Percentiles rank a stretch among this genome's conserved stretches.
phyloP scores from a whole-genome alignment of 208 protist species.

The Wallacemonas sp. region DNA sequence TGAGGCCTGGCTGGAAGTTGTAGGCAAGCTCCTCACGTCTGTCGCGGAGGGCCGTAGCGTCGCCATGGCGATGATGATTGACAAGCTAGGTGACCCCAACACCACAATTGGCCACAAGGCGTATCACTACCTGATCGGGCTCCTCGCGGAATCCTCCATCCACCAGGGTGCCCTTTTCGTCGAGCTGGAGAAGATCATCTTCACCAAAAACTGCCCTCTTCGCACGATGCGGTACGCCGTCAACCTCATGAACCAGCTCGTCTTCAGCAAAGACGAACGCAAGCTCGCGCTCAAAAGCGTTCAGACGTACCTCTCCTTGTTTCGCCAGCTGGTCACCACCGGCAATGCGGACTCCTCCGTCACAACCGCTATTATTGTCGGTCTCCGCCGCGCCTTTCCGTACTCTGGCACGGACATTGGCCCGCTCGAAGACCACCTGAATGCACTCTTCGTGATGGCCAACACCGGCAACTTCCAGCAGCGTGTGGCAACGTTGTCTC shows the following conservation, averaged over 20 bases:
- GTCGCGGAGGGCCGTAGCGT: slow-evolving; percentile 77
- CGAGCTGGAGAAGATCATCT: slow-evolving; percentile 90
- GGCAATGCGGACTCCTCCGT: slow-evolving; percentile 78
- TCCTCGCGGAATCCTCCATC: slow-evolving; percentile 86
- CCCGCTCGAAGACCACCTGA: slow-evolving; percentile 80
- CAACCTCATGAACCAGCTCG: slow-evolving; percentile 92
- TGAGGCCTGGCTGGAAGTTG: slow-evolving; percentile 83
- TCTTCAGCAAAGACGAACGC: slow-evolving; percentile 90
- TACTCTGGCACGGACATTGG: slow-evolving; percentile 85
- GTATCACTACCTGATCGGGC: slow-evolving; percentile 81
- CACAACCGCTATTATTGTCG: slow-evolving; percentile 89
- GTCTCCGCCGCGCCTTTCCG: slow-evolving; percentile 90
- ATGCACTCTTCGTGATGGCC: slow-evolving; percentile 88
- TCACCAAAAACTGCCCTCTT: slow-evolving; percentile 90
- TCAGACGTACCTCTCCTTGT: slow-evolving; percentile 88
- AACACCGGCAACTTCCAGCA: slow-evolving; percentile 89
- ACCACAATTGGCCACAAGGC: slow-evolving; percentile 79
- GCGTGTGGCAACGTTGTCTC: slow-evolving; percentile 83
- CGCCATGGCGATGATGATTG: slow-evolving; percentile 88
- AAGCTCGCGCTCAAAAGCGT: slow-evolving; percentile 88
- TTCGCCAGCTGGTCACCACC: slow-evolving; percentile 74
- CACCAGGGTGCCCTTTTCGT: slow-evolving; percentile 85
- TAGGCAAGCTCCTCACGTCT: slow-evolving; percentile 84
- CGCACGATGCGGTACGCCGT: slow-evolving; percentile 87
- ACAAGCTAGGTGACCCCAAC: slow-evolving; percentile 89